These are phyloP conservation scores for Candida gigantensis DNA, from an alignment of 1,139 yeast species.

Conservation along the genomic window DNA sequence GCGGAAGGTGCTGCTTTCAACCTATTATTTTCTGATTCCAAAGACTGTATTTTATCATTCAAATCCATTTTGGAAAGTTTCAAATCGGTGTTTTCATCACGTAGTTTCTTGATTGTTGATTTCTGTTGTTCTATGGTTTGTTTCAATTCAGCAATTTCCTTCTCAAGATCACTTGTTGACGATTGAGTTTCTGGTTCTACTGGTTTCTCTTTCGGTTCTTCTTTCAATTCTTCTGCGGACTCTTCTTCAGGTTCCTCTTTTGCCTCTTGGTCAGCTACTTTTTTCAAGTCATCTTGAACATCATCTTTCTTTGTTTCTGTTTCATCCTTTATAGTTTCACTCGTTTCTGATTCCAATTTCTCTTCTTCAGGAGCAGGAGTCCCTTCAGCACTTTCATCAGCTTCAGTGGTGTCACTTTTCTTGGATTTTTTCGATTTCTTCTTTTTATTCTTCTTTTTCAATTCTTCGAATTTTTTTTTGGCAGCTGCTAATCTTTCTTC, in stretches of 20 bases:
- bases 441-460: constrained; percentile 61
- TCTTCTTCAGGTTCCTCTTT: constrained; percentile 15
- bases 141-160: constrained; percentile 33
- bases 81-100: constrained; percentile 48
- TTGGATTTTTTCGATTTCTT: constrained; percentile 25
- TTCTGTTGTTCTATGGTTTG: constrained; percentile 32
- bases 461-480: constrained; percentile 60
- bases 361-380: constrained; percentile 11
- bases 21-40: constrained; percentile 24
- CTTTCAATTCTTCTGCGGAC: constrained; percentile 12
- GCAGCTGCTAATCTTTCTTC: constrained; percentile 67
- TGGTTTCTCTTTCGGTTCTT: constrained; percentile 11
- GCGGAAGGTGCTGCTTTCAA: no score
- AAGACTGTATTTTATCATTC: constrained; percentile 31
- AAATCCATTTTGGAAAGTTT: constrained; percentile 51
- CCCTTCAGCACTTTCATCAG: constrained; percentile 13
- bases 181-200: no score
- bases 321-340: neutral
- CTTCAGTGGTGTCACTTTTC: constrained; percentile 15
- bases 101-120: constrained; percentile 37
- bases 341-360: neutral
- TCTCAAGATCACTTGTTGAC: constrained; percentile 7
- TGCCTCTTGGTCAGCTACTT: constrained; percentile 13
- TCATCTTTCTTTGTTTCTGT: constrained; percentile 9
- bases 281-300: no score